These are phyloP conservation scores for Aphanocladium album DNA, from an alignment of 2,329 filamentous ascomycete species.

Conservation along the genomic window DNA sequence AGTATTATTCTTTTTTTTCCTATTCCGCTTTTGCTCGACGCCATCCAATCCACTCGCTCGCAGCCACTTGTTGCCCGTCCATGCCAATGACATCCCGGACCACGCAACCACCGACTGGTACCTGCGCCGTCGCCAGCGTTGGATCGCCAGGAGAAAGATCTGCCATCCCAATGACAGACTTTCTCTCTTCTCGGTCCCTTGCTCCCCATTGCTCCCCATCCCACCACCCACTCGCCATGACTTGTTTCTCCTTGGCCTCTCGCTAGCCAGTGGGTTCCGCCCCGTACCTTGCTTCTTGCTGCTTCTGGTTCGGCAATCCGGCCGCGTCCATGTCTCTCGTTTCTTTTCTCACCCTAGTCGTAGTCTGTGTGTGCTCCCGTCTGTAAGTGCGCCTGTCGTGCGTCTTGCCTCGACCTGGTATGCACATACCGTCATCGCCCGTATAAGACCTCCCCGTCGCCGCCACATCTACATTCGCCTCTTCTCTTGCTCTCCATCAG, in stretches of 20 bases:
- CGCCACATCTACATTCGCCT: neutral
- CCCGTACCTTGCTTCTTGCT: slow-evolving; percentile 3
- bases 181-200: neutral
- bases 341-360: slow-evolving; percentile 17
- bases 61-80: neutral
- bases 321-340: slow-evolving; percentile 19
- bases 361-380: neutral
- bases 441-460: slow-evolving; percentile 12
- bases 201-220: neutral
- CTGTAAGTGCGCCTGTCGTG: neutral
- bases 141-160: slow-evolving; percentile 1
- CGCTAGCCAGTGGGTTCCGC: neutral
- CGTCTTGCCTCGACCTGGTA: slow-evolving; percentile 9
- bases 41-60: neutral
- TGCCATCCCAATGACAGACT: neutral
- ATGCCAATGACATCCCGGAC: slow-evolving; percentile 1
- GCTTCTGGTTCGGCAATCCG: slow-evolving; percentile 25
- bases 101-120: neutral
- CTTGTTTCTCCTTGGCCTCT: slow-evolving; percentile 23
- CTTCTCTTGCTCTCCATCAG: slow-evolving; percentile 10
- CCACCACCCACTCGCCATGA: neutral
- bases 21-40: neutral
- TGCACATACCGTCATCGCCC: slow-evolving; percentile 2
- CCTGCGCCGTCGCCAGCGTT: slow-evolving; percentile 7
- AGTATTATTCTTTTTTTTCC: neutral